Evolutionary conservation across 257 asterid genomes (phyloP).

Genomic region (Voacanga thouarsii): DNA sequence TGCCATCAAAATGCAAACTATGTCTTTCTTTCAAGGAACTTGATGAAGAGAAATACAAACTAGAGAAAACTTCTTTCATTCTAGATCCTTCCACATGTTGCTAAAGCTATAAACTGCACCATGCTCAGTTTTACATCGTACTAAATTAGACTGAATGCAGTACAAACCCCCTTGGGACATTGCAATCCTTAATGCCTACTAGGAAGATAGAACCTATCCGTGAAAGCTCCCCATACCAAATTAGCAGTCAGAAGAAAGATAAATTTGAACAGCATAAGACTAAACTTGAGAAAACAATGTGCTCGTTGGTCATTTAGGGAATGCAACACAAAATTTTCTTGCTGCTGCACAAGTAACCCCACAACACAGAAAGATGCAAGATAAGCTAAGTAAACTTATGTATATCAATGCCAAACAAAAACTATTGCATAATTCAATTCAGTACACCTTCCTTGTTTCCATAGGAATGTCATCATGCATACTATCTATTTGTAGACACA

Average conservation of each 20-base stretch:
- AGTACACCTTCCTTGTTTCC: background rate
- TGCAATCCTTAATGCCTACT: slow-evolving; percentile 63
- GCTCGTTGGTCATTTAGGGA: background rate
- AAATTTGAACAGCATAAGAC: background rate
- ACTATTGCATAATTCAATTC: background rate
- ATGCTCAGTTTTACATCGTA: slow-evolving; percentile 36
- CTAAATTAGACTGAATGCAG: slow-evolving; percentile 37
- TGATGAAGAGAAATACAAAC: slow-evolving; percentile 35
- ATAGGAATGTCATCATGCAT: background rate
- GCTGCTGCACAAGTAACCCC: background rate
- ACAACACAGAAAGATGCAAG: background rate
- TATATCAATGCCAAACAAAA: background rate
- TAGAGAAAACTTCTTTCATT: slow-evolving; percentile 38
- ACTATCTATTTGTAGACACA: background rate
- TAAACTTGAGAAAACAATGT: background rate
- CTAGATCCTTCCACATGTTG: slow-evolving; percentile 36
- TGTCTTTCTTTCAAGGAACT: slow-evolving; percentile 34
- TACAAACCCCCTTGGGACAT: slow-evolving; percentile 61
- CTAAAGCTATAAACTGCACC: slow-evolving; percentile 26
- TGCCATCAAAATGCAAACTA: slow-evolving; percentile 30
- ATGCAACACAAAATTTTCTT: no score
- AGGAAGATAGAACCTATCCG: slow-evolving; percentile 11
- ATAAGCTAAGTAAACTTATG: background rate
- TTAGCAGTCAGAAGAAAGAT: background rate
- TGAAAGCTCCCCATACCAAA: background rate